phyloP scores from a whole-genome alignment of 176 grass and related monocot species.

The Dactylis glomerata region DNA sequence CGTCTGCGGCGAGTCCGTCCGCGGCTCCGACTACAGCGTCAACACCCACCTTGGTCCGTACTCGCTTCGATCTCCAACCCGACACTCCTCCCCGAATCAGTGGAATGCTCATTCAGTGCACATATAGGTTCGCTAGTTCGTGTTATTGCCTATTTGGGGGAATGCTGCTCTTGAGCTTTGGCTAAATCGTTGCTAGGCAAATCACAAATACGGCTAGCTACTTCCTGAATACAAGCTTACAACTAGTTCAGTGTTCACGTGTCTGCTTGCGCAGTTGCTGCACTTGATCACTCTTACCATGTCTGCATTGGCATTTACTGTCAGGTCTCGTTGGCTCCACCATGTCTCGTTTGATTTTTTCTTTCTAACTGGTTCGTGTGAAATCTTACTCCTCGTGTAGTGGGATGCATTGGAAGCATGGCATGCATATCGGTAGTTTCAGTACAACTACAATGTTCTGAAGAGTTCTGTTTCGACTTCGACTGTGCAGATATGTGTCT shows the following conservation, averaged over 20 bases:
- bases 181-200: background rate
- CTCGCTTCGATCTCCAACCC: background rate
- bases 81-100: background rate
- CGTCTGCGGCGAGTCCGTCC: constrained; percentile 70
- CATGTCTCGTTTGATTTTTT: background rate
- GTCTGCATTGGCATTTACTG: background rate
- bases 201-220: background rate
- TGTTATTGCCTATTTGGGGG: background rate
- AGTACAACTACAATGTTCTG: background rate
- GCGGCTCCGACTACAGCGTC: constrained; percentile 56
- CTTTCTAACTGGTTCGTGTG: background rate
- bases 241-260: background rate
- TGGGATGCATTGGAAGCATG: background rate
- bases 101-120: background rate
- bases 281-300: background rate
- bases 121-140: background rate
- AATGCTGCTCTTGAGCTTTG: background rate
- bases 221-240: background rate
- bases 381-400: background rate
- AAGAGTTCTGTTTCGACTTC: background rate
- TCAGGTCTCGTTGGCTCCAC: background rate
- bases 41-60: constrained; percentile 74
- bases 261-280: background rate
- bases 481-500: constrained; percentile 73
- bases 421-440: background rate